A percentile compares a stretch with the other conserved stretches of the same genome.
Evolutionary conservation across 176 grass and related monocot species (phyloP).

Genomic region (Themeda triandra): DNA sequence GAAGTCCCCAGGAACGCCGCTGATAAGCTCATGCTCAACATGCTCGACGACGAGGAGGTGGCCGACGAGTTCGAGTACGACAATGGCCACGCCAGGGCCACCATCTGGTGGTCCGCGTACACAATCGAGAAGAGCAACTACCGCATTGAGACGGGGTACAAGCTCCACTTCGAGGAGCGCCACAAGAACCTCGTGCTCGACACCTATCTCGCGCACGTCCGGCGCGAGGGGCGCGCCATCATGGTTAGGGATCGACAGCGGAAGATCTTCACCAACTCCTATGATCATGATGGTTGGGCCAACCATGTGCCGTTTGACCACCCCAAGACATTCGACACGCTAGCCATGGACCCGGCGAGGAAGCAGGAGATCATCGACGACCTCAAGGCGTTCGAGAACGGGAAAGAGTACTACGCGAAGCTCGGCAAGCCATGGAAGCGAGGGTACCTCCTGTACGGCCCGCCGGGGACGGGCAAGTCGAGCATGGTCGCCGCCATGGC

Average conservation of each 20-base stretch:
- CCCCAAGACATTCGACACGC: constrained; percentile 28
- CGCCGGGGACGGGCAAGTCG: constrained; percentile 46
- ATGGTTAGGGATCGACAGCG: not conserved
- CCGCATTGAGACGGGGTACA: constrained; percentile 9
- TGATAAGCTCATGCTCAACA: no score
- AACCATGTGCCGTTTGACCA: constrained; percentile 36
- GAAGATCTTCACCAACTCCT: not conserved
- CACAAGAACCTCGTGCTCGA: constrained; percentile 17
- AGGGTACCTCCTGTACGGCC: constrained; percentile 38
- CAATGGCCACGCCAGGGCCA: not conserved
- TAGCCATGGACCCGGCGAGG: constrained; percentile 27
- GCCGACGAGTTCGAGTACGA: no score
- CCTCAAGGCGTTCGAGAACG: not conserved
- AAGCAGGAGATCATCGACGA: constrained; percentile 30
- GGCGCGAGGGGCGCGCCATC: constrained; percentile 13
- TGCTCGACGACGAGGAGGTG: no score
- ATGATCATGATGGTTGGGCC: constrained; percentile 33
- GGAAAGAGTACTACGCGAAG: constrained; percentile 13
- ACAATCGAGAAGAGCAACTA: no score
- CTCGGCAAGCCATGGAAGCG: constrained; percentile 46
- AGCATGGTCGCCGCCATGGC: constrained; percentile 39
- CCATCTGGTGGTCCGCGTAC: constrained; percentile 19
- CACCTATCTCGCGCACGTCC: constrained; percentile 26
- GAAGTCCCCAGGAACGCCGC: no score
- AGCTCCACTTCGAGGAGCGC: constrained; percentile 8